Base-by-base conservation (phyloP, 169 alveolate species). In the Ichthyophthirius multifiliis region DNA sequence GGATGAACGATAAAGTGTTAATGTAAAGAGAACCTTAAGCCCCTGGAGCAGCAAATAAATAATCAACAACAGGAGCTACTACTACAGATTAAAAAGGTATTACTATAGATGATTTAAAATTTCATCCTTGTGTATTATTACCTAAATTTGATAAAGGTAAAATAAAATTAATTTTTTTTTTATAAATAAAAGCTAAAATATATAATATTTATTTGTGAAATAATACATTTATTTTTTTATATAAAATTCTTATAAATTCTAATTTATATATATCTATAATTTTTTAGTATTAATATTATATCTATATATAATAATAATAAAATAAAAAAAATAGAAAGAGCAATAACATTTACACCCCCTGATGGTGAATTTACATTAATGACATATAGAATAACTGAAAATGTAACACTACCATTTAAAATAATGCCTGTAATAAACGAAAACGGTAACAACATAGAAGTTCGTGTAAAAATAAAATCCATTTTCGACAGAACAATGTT, bases 331-430 rank as follows among this genome's bases (percentile, higher is more conserved):
- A 55, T 55, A 55, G 99, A 97, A 67, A 86, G 97, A 74, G 92
- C 98, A 20, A 95, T 97, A 43, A 94, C 98, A 15, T 97, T 97
- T 76, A 92, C 94, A 41, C 99, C 98, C 5, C 98, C 99, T 37
- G 99, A 97, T 87, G 98, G 98, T 16, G 87, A 83, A 15, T 97
- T 96, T 83, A 95, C 91, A 80, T 78, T 94, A 16, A 83, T 87
- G 89, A 90, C 96, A 31, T 94, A 94, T 62, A 92, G 99, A 83
- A 92, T 93, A 6, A 92, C 96, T 27, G 97, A 94, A 82, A 96
- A 95, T 84, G 91, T 95, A 23, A 94, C 93, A 64, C 84, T 94
- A n/a, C 98, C 98, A 9, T 96, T 95, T 90, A 94, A 94, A 88
- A 85, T 96, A 15, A 87, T 93, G 48, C 97, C 98, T 1, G 89